Evolutionary conservation across 1,139 yeast species (phyloP).

Genomic region (Protomyces gravidus): DNA sequence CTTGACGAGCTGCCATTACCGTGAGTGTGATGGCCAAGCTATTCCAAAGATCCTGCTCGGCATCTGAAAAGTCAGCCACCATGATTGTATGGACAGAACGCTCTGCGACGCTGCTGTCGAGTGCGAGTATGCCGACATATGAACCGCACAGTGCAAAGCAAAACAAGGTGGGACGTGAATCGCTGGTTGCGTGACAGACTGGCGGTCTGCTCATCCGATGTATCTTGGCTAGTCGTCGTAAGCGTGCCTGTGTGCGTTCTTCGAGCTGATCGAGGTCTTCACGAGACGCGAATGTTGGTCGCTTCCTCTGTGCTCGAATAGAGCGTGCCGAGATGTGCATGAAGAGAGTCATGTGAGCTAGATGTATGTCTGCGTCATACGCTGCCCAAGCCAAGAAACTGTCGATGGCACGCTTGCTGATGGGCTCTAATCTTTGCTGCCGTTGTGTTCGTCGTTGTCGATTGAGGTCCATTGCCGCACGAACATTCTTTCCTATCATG

Average conservation of each 20-base stretch:
- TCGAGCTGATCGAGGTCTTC: not conserved
- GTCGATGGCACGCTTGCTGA: not conserved
- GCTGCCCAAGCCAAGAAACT: conserved; percentile 9
- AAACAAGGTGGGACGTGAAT: conserved; percentile 14
- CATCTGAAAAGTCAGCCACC: conserved; percentile 14
- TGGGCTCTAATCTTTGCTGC: not conserved
- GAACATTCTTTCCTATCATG: conserved; percentile 18
- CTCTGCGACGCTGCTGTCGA: conserved; percentile 10
- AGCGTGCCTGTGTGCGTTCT: not conserved
- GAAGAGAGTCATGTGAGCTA: not conserved
- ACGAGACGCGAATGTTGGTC: not conserved
- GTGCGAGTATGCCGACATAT: conserved; percentile 17
- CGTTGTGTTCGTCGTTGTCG: not conserved
- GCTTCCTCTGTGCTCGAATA: not conserved
- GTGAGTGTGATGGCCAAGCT: conserved; percentile 21
- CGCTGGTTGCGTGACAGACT: not conserved
- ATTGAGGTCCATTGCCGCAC: not conserved
- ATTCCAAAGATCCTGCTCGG: conserved; percentile 26
- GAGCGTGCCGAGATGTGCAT: not conserved
- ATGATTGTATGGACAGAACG: conserved; percentile 16
- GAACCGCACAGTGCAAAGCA: conserved; percentile 21
- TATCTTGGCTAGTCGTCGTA: not conserved
- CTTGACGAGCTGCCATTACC: conserved; percentile 36
- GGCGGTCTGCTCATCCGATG: conserved; percentile 1
- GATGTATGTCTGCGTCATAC: not conserved